Evolutionary conservation across 352 stramenopile genomes (phyloP).

Genomic region (Aphanomyces cochlioides): DNA sequence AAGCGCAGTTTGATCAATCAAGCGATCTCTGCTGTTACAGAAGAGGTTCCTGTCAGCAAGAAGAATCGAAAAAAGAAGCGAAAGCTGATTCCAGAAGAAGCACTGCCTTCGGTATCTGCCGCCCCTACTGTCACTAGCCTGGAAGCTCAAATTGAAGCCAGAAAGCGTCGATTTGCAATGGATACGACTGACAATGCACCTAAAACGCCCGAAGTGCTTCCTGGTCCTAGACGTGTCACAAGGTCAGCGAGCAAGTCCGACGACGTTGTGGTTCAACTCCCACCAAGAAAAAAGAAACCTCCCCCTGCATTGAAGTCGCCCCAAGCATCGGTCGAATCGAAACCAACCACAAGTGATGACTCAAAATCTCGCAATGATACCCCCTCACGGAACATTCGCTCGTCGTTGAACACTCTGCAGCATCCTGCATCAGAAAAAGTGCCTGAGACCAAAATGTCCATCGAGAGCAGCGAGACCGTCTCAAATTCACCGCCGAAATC

Average conservation of each 20-base stretch:
- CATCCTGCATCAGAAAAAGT: not conserved
- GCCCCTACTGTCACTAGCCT: not conserved
- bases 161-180: slow-evolving; percentile 11
- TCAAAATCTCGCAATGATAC: not conserved
- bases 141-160: not conserved
- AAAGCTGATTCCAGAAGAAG: too few relatives aligned
- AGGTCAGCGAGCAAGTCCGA: too few relatives aligned
- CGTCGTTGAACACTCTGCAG: not conserved
- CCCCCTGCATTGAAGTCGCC: too few relatives aligned
- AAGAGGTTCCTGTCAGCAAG: too few relatives aligned
- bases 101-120: too few relatives aligned
- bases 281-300: too few relatives aligned
- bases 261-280: too few relatives aligned
- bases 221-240: too few relatives aligned
- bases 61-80: too few relatives aligned
- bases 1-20: too few relatives aligned
- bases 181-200: not conserved
- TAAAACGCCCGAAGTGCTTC: not conserved
- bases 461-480: not conserved
- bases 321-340: not conserved
- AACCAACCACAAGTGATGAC: not conserved
- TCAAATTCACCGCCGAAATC: not conserved
- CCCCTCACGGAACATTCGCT: not conserved
- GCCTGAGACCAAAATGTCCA: not conserved
- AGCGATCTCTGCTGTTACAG: too few relatives aligned